Base-by-base conservation (phyloP, 2,329 filamentous ascomycete genomes). In the Ceratocystis ficicola region DNA sequence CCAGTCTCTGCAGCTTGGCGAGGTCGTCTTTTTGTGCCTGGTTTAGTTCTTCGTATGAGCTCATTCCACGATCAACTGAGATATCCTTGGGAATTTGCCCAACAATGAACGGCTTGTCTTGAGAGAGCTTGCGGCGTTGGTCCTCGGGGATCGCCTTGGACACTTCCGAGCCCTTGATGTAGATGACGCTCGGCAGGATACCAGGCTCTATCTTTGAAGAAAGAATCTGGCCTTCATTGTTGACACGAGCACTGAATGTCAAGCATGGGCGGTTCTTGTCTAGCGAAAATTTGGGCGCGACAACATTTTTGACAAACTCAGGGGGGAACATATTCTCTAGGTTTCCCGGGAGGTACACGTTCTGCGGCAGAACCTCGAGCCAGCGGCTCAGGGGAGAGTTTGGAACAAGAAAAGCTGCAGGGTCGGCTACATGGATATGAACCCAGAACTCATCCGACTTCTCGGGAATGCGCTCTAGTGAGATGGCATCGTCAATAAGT, bases 401-500 rank as follows among this genome's bases (percentile, higher is more conserved):
- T 20, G 83, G 82, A 22, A 76, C 71, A 69, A 94, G 83, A 67
- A 83, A 82, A 4, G 89, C 88, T 1, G 87, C 86, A 7, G 89
- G 89, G 71, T 94, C 90, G 15, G 90, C 89, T 52, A 88, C 81
- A 73, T 94, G 89, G 41, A 90, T 75, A 71, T 91, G 88, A 36
- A 93, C 77, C 89, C 89, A 94, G 10, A n/a, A 30, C 71, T 83
- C 84, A 69, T 87, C 79, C 63, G 78, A 72, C 22, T 78, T 68
- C 20, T 74, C 76, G 3, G 77, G 74, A 0, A 86, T 81, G 59
- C 75, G 73, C 71, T 90, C 86, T 6, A 94, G 72, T 0, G 89
- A 93, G 7, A 95, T 75, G 1, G 86, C 89, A 72, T 95, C 89
- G 70, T 95, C 89, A 67, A 94, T 87, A 70, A 93, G 85, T 32